Percentiles rank a stretch among this genome's conserved stretches.
phyloP scores from a whole-genome alignment of 352 stramenopile genomes.

The Phytophthora sp. region DNA sequence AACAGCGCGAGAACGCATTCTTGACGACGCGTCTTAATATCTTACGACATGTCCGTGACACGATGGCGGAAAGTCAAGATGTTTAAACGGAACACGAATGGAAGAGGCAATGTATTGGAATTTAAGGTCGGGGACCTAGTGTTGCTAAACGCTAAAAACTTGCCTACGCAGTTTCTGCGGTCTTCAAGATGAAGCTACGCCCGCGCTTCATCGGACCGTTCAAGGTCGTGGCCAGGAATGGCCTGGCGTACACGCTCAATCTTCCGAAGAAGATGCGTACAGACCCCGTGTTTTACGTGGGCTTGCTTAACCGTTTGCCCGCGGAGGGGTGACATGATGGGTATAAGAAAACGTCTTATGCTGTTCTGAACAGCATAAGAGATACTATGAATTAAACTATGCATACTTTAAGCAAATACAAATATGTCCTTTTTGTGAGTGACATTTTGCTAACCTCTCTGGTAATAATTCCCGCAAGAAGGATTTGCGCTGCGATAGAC shows the following conservation, averaged over 20 bases:
- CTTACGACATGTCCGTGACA: conserved; percentile 17
- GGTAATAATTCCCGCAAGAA: background rate
- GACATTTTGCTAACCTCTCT: background rate
- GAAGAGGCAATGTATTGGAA: conserved; percentile 6
- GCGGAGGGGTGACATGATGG: conserved; percentile 17
- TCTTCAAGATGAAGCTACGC: conserved; percentile 21
- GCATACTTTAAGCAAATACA: background rate
- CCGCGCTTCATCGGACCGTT: conserved; percentile 20
- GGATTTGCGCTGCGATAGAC: background rate
- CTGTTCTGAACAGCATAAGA: conserved; percentile 8
- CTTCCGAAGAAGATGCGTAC: conserved; percentile 20
- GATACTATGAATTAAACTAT: conserved; percentile 6
- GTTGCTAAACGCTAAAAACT: conserved; percentile 23
- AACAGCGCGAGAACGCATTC: conserved; percentile 10
- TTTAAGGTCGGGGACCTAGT: conserved; percentile 22
- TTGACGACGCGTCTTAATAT: conserved; percentile 2
- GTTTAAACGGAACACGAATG: conserved; percentile 19
- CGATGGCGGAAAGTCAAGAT: conserved; percentile 16
- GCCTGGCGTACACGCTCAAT: conserved; percentile 25
- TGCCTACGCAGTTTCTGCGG: conserved; percentile 15
- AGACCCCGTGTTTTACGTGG: conserved; percentile 29
- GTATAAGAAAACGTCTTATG: conserved; percentile 10
- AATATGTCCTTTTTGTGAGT: background rate
- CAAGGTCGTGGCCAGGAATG: conserved; percentile 27
- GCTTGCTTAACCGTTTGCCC: conserved; percentile 25